Base-by-base conservation (phyloP, 2,329 filamentous ascomycete genomes). In the Cercospora janseana region DNA sequence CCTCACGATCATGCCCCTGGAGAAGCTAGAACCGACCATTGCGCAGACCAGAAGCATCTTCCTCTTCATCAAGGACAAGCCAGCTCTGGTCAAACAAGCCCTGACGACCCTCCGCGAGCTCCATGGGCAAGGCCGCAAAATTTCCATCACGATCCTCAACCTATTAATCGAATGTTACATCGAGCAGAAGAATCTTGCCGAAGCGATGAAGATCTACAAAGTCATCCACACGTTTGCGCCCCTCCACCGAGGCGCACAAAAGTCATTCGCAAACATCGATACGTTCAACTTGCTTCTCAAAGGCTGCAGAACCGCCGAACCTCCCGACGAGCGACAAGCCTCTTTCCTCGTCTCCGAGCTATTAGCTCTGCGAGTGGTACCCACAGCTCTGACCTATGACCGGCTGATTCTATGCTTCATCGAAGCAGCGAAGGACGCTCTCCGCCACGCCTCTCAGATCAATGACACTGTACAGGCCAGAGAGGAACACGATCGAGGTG, bases 1-100 rank as follows among this genome's bases (percentile, higher is more conserved):
- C 1, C 74, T 95, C 12, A 81, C 80, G 57, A 83, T 89, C 64
- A 93, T 95, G 85, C 71, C 79, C 16, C 76, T 80, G 52, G 79
- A 82, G 13, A 81, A 82, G 4, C 65, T 85, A 4, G 66, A 76
- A 29, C 75, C 82, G 3, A 78, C 80, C 26, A 65, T 75, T 3
- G 78, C 73, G 10, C 85, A 80, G 47, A 89, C 86, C 2, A 76
- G 83, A 12, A 70, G 80, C 2, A 72, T 96, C 16, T 83, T 79
- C 59, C 63, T 67, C 3, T 71, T 79, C 51, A 72, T 94, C 32
- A 71, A 71, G 29, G 63, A 72, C 29, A 69, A 75, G 1, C 68
- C 74, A 0, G 62, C 65, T 0, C 72, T 79, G 3, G 70, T 80
- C 1, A 65, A 73, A 12, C 68, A 77, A 29, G 79, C 81, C 3